A percentile compares a stretch with the other conserved stretches of the same genome.
phyloP scores from a whole-genome alignment of 352 stramenopile genomes.

The Globisporangium megalacanthum region DNA sequence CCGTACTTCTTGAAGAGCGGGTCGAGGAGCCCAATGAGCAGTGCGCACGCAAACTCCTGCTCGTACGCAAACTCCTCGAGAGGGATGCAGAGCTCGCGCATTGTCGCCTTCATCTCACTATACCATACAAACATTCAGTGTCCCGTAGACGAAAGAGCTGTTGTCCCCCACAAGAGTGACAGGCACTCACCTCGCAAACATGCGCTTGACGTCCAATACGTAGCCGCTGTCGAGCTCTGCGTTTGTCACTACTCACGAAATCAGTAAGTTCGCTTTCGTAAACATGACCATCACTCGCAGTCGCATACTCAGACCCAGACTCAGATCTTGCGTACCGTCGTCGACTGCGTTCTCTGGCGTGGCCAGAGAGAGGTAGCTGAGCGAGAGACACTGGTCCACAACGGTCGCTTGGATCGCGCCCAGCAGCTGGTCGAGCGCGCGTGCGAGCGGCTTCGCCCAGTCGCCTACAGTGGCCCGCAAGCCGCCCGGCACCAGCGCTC shows the following conservation, averaged over 20 bases:
- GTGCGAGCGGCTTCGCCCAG: slow-evolving; percentile 39
- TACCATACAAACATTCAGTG: neutral
- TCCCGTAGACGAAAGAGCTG: neutral
- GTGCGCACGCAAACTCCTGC: slow-evolving; percentile 66
- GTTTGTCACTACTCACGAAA: slow-evolving; percentile 17
- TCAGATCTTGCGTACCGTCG: slow-evolving; percentile 31
- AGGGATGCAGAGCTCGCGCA: slow-evolving; percentile 78
- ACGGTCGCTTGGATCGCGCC: slow-evolving; percentile 64
- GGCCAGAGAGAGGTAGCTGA: slow-evolving; percentile 75
- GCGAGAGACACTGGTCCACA: slow-evolving; percentile 56
- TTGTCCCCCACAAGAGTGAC: neutral
- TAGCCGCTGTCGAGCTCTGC: slow-evolving; percentile 71
- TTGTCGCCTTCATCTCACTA: slow-evolving; percentile 84
- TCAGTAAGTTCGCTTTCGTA: no score
- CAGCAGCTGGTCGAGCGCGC: slow-evolving; percentile 57
- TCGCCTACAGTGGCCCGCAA: slow-evolving; percentile 27
- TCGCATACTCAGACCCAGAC: no score
- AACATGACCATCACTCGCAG: neutral
- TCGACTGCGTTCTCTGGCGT: slow-evolving; percentile 66
- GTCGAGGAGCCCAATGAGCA: slow-evolving; percentile 69
- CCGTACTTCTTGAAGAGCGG: slow-evolving; percentile 62
- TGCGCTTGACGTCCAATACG: slow-evolving; percentile 52
- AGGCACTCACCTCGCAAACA: slow-evolving; percentile 32
- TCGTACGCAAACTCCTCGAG: slow-evolving; percentile 82
- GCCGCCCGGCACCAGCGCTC: slow-evolving; percentile 40